Conservation (phyloP, 768 basidiomycete genomes). For the Tylopilus rubrobrunneus region DNA sequence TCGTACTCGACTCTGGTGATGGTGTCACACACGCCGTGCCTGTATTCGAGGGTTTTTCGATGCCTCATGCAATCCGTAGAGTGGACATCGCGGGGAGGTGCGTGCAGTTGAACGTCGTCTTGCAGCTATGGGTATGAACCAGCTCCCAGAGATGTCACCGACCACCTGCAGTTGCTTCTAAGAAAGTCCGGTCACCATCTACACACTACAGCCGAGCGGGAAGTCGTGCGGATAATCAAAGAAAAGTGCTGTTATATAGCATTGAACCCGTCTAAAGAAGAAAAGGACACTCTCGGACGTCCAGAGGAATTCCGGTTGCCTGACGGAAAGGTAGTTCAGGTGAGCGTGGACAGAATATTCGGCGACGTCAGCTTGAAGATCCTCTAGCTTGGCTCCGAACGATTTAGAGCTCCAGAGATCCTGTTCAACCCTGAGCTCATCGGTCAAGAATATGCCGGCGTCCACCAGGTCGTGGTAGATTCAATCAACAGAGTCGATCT, state of each 20-base stretch:
- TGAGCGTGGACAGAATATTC: conserved; percentile 32
- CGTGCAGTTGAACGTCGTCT: conserved; percentile 12
- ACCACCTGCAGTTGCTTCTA: conserved; percentile 89
- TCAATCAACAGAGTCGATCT: conserved; percentile 95
- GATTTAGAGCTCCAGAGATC: conserved; percentile 96
- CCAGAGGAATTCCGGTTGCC: conserved; percentile 89
- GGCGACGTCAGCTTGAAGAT: conserved; percentile 11
- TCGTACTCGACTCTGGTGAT: conserved; percentile 97
- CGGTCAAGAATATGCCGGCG: conserved; percentile 93
- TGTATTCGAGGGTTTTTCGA: conserved; percentile 98
- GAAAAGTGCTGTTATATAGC: conserved; percentile 98
- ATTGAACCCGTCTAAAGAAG: conserved; percentile 88
- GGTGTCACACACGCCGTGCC: conserved; percentile 99
- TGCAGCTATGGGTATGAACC: background rate
- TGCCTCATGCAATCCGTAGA: conserved; percentile 96
- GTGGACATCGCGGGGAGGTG: conserved; percentile 96
- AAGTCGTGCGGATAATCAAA: conserved; percentile 96
- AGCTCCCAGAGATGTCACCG: conserved; percentile 81
- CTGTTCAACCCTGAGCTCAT: conserved; percentile 97
- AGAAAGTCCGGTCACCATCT: conserved; percentile 94
- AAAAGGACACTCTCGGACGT: conserved; percentile 79
- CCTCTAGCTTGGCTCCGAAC: conserved; percentile 82
- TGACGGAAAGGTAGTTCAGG: conserved; percentile 92
- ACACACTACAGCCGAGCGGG: conserved; percentile 95
- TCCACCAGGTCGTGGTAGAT: conserved; percentile 98